phyloP scores from a whole-genome alignment of 495 filamentous ascomycete species.

The Penicillium antarcticum region DNA sequence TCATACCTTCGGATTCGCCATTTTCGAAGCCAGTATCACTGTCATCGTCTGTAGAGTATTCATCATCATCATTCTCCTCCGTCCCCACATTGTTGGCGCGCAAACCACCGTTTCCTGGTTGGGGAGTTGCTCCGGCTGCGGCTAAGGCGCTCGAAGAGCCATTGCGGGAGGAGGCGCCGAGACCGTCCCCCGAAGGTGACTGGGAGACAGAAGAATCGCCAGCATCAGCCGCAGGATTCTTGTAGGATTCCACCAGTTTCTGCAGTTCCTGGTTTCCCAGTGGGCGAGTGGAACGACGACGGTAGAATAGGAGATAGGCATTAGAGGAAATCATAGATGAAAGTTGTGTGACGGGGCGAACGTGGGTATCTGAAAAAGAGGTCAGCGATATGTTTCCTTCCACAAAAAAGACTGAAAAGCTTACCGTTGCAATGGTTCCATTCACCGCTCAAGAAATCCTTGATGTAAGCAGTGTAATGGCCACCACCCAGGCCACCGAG shows the following conservation, averaged over 20 bases:
- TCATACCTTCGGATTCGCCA: constrained; percentile 28
- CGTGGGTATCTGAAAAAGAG: constrained; percentile 60
- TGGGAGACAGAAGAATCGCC: constrained; percentile 35
- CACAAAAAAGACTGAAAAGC: not conserved
- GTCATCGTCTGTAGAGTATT: constrained; percentile 6
- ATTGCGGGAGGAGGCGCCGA: constrained; percentile 81
- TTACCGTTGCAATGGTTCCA: constrained; percentile 97
- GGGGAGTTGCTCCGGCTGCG: constrained; percentile 73
- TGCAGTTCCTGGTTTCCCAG: constrained; percentile 76
- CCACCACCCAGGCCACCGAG: constrained; percentile 88
- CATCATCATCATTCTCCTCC: constrained; percentile 26
- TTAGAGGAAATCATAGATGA: constrained; percentile 58
- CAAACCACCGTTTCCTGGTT: constrained; percentile 60
- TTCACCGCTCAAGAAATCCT: constrained; percentile 76
- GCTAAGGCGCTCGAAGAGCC: constrained; percentile 80
- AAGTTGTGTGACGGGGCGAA: constrained; percentile 51
- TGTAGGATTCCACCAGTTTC: constrained; percentile 57
- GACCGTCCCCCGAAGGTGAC: constrained; percentile 75
- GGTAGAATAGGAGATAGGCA: constrained; percentile 95
- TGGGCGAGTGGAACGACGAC: constrained; percentile 70
- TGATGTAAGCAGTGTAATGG: constrained; percentile 91
- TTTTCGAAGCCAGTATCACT: constrained; percentile 1
- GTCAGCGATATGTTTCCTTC: constrained; percentile 10
- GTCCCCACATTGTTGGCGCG: constrained; percentile 29
- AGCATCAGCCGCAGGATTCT: constrained; percentile 37